Conservation (phyloP, 148 eudicot genomes). For the Cornus kousa region DNA sequence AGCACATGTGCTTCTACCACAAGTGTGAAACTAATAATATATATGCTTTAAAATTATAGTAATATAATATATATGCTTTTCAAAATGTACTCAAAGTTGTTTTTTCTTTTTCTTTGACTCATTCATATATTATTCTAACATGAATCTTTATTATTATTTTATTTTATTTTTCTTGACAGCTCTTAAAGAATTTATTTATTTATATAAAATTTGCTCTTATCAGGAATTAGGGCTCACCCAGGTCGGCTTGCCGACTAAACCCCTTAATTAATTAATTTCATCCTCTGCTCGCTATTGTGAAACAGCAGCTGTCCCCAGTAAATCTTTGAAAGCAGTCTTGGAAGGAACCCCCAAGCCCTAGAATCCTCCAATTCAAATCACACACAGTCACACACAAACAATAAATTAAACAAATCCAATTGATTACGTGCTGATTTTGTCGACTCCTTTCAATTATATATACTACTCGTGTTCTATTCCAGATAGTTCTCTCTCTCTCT, state of each 20-base stretch:
- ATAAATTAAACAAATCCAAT: neutral
- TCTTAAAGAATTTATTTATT: too few relatives aligned
- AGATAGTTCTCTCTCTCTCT: neutral
- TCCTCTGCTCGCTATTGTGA: neutral
- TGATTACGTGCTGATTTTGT: slow-evolving; percentile 6
- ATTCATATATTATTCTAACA: too few relatives aligned
- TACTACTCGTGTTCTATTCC: neutral
- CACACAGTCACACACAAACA: neutral
- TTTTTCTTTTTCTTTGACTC: too few relatives aligned
- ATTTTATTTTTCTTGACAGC: too few relatives aligned
- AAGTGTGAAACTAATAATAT: too few relatives aligned
- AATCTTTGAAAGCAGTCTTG: neutral
- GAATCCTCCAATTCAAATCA: neutral
- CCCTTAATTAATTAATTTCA: neutral
- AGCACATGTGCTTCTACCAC: too few relatives aligned
- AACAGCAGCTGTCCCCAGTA: slow-evolving; percentile 10
- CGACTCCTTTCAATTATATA: neutral
- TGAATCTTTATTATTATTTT: too few relatives aligned
- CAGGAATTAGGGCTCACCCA: too few relatives aligned
- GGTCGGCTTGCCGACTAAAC: neutral
- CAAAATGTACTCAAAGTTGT: too few relatives aligned
- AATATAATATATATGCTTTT: too few relatives aligned
- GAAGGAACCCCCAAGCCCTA: neutral
- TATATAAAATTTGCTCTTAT: too few relatives aligned
- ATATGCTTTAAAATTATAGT: too few relatives aligned